Evolutionary conservation across 2,329 filamentous ascomycete species (phyloP), one percentile per base, ranked within the genome.

Genomic region (Colletotrichum cereale): DNA sequence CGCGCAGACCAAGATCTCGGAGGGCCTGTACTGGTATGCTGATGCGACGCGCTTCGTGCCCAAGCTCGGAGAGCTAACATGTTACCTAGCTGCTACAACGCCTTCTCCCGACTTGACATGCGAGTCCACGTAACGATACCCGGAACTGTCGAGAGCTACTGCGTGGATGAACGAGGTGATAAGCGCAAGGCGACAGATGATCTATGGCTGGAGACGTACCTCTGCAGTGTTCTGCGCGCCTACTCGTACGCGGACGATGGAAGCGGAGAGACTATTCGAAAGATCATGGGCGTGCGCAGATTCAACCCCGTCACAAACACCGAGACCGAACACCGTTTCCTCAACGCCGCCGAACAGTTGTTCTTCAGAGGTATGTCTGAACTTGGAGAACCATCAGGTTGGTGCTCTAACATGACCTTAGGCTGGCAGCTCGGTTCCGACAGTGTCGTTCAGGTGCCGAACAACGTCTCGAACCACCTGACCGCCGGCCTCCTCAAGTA

Each of bases 301-400:
- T 98, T 99, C 87, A 99, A 99, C 79, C 96, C 96, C 1, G 94
- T 99, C 73, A 98, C 95, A 58, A 98, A 93, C 81, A 98, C 96
- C n/a, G 96, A 99, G 81, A 95, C 94, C 72, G 96, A 99, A 82
- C 96, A 99, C 80, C 94, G 94, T 75, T 99, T 99, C 80, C 86
- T 99, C 52, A 93, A 97, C 78, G 94, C 96, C 26, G 96, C 96
- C 14, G 96, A 99, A 83, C 92, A 93, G 77, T 87, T 99, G 40
- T 99, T 99, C 83, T 98, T 98, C 84, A 90, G 93, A 82, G 96
- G 95, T 94, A 82, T 66, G 80, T 74, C 18, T 29, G 31, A 14
- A 24, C 42, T 26, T 29, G 2, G 14, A 31, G 42, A 24, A 31
- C 26, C 5, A n/a, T 1, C 34, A n/a, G 31, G 16, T 26, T n/a